Evolutionary conservation across 331 rosid genomes (phyloP).

Genomic region (Rhamnella rubrinervis): DNA sequence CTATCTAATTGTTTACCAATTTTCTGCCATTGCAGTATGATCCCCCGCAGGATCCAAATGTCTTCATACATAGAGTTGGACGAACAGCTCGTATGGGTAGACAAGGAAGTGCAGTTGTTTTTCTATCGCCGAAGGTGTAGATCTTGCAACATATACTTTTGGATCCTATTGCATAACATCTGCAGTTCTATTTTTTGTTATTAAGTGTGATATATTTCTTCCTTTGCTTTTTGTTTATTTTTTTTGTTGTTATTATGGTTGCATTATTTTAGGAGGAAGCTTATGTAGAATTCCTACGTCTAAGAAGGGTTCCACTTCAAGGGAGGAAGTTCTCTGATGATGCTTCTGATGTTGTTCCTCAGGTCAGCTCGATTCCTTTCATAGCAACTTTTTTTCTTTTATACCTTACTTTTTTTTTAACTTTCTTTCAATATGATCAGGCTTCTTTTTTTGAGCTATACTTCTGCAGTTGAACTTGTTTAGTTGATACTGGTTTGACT

Average conservation of each 20-base stretch:
- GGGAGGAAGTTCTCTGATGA: conserved; percentile 56
- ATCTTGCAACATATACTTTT: conserved; percentile 13
- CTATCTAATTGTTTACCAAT: neutral
- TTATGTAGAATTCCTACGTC: conserved; percentile 71
- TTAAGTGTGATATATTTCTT: neutral
- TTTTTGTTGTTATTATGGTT: conserved; percentile 19
- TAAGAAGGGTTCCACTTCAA: conserved; percentile 73
- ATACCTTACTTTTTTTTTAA: no score
- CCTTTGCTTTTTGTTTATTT: neutral
- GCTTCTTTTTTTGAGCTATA: neutral
- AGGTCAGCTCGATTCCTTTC: conserved; percentile 37
- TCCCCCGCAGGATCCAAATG: conserved; percentile 97
- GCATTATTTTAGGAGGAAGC: conserved; percentile 66
- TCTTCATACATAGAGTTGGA: conserved; percentile 90
- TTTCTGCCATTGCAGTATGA: conserved; percentile 59
- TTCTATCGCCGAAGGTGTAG: conserved; percentile 78
- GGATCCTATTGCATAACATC: conserved; percentile 2
- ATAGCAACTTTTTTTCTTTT: no score
- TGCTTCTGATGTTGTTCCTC: conserved; percentile 67
- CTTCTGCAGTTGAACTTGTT: neutral
- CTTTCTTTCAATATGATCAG: neutral
- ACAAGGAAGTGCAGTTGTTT: conserved; percentile 82
- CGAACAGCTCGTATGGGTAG: conserved; percentile 96
- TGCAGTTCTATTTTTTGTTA: neutral
- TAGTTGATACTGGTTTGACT: neutral